Conservation (phyloP, 2,329 filamentous ascomycete species). For the Colletotrichum endophyticum region DNA sequence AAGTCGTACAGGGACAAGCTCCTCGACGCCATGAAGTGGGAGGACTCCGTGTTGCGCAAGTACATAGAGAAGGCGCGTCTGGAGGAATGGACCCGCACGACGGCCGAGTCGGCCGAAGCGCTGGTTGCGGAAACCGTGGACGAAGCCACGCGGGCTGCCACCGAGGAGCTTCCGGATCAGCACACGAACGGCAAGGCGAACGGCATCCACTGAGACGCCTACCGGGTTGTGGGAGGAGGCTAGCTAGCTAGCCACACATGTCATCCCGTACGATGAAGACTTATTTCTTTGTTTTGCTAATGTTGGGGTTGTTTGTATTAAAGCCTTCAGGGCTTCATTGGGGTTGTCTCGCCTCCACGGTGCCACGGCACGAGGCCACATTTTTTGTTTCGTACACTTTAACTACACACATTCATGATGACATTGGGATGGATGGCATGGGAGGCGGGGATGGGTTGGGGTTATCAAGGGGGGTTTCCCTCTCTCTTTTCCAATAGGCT, state of each 20-base stretch:
- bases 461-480: background rate
- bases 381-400: background rate
- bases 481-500: background rate
- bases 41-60: conserved; percentile 69
- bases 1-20: conserved; percentile 71
- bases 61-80: conserved; percentile 73
- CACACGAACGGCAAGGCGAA: conserved; percentile 20
- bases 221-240: background rate
- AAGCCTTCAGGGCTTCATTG: background rate
- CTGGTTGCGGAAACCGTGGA: conserved; percentile 37
- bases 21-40: conserved; percentile 72
- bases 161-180: background rate
- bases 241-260: background rate
- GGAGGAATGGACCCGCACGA: conserved; percentile 65
- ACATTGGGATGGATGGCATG: background rate
- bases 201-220: conserved; percentile 3
- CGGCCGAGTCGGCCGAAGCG: conserved; percentile 40
- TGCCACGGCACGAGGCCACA: background rate
- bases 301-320: background rate
- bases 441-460: background rate
- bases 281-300: background rate
- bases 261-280: background rate
- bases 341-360: background rate
- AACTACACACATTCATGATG: background rate
- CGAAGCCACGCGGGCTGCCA: conserved; percentile 22